Conservation (phyloP, 108 stramenopile genomes). For the Pseudonitzschia multiseries region DNA sequence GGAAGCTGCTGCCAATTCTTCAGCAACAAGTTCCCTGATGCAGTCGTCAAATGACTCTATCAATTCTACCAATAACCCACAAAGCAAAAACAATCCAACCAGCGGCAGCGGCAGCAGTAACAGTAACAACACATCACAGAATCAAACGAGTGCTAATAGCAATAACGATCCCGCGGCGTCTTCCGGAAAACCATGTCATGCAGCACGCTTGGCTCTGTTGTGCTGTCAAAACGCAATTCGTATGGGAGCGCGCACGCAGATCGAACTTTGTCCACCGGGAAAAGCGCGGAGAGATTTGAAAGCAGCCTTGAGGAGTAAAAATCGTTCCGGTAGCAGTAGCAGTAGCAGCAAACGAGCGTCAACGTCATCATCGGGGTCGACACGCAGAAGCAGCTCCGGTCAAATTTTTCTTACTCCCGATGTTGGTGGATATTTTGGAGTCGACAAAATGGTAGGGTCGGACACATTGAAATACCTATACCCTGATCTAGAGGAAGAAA, state of each 20-base stretch:
- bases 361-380: not conserved
- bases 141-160: conserved; percentile 3
- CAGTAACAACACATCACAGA: not conserved
- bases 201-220: conserved; percentile 52
- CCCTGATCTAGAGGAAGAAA: conserved; percentile 47
- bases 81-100: not conserved
- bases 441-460: conserved; percentile 50
- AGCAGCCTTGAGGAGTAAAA: conserved; percentile 33
- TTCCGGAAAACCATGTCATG: conserved; percentile 55
- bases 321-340: conserved; percentile 7
- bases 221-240: conserved; percentile 69
- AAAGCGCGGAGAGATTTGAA: conserved; percentile 52
- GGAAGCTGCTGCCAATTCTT: conserved; percentile 38
- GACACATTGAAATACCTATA: conserved; percentile 30
- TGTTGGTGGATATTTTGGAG: conserved; percentile 40
- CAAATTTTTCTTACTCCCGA: conserved; percentile 28
- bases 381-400: not conserved
- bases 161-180: conserved; percentile 14
- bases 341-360: not conserved
- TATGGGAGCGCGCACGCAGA: conserved; percentile 71
- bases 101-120: not conserved
- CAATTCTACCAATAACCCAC: too few relatives aligned
- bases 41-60: too few relatives aligned
- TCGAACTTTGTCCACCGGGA: conserved; percentile 74
- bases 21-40: conserved; percentile 14